Evolutionary conservation across 768 basidiomycete genomes (phyloP).

Genomic region (Tephrocybe sp.): DNA sequence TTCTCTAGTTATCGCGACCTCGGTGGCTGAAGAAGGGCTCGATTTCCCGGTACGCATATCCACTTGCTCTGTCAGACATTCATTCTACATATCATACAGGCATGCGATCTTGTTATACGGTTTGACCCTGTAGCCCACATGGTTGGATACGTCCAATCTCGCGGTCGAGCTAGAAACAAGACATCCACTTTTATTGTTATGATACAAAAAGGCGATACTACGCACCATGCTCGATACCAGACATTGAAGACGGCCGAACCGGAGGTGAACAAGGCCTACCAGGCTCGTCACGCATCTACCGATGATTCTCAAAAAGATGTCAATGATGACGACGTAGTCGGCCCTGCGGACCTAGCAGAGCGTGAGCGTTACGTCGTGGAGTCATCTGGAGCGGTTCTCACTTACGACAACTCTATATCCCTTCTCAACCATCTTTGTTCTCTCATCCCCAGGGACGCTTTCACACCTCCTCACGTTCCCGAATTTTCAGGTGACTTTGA

Average conservation of each 20-base stretch:
- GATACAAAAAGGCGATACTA: slow-evolving; percentile 61
- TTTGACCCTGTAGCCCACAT: slow-evolving; percentile 83
- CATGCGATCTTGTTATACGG: slow-evolving; percentile 84
- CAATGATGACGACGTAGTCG: slow-evolving; percentile 33
- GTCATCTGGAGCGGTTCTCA: slow-evolving; percentile 74
- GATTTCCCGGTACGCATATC: slow-evolving; percentile 69
- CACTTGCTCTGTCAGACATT: background rate
- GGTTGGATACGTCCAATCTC: slow-evolving; percentile 87
- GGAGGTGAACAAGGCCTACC: slow-evolving; percentile 63
- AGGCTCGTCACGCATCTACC: slow-evolving; percentile 42
- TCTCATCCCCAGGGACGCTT: slow-evolving; percentile 71
- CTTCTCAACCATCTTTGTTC: slow-evolving; percentile 78
- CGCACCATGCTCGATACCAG: slow-evolving; percentile 58
- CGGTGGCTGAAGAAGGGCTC: slow-evolving; percentile 90
- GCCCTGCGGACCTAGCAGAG: slow-evolving; percentile 56
- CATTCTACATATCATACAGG: slow-evolving; percentile 39
- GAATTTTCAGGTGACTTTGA: slow-evolving; percentile 62
- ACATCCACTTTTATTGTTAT: slow-evolving; percentile 80
- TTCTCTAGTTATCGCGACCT: slow-evolving; percentile 72
- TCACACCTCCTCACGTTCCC: slow-evolving; percentile 61
- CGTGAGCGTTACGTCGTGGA: slow-evolving; percentile 77
- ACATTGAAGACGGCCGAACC: slow-evolving; percentile 62
- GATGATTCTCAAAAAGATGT: slow-evolving; percentile 46
- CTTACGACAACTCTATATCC: slow-evolving; percentile 72
- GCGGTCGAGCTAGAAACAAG: slow-evolving; percentile 80